These are phyloP conservation scores for Mycena capillaripes DNA, from an alignment of 768 basidiomycete genomes.

Conservation along the genomic window DNA sequence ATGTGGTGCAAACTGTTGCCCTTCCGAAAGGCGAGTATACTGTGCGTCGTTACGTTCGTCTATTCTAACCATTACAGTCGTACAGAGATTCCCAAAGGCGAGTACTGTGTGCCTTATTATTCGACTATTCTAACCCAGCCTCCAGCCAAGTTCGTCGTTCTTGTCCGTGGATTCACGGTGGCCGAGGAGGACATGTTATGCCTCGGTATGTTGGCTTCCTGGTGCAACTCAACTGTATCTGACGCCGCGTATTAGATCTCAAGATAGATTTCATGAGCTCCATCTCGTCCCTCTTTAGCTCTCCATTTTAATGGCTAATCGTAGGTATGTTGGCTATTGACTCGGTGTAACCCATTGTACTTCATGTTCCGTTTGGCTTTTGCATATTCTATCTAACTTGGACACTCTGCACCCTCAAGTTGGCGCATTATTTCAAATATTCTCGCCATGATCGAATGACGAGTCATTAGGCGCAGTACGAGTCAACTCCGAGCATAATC, in stretches of 20 bases:
- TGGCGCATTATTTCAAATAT: no score
- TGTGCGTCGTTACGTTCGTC: not conserved
- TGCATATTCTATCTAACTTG: not conserved
- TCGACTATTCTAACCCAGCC: constrained; percentile 20
- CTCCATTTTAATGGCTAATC: constrained; percentile 38
- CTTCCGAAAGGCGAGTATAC: constrained; percentile 80
- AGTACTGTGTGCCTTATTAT: constrained; percentile 30
- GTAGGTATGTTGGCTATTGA: not conserved
- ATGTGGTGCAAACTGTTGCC: constrained; percentile 85
- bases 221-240: not conserved
- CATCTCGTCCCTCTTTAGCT: constrained; percentile 42
- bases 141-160: constrained; percentile 87
- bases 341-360: constrained; percentile 13
- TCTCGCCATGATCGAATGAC: no score
- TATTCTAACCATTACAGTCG: constrained; percentile 31
- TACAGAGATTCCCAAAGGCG: constrained; percentile 93
- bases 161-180: constrained; percentile 76
- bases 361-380: not conserved
- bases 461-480: no score
- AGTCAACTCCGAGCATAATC: no score
- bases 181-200: constrained; percentile 86
- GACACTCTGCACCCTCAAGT: not conserved
- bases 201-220: constrained; percentile 50
- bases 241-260: constrained; percentile 56
- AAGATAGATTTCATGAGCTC: constrained; percentile 80